Base-by-base conservation (phyloP, 83 land plant species). In the Thuja plicata region DNA sequence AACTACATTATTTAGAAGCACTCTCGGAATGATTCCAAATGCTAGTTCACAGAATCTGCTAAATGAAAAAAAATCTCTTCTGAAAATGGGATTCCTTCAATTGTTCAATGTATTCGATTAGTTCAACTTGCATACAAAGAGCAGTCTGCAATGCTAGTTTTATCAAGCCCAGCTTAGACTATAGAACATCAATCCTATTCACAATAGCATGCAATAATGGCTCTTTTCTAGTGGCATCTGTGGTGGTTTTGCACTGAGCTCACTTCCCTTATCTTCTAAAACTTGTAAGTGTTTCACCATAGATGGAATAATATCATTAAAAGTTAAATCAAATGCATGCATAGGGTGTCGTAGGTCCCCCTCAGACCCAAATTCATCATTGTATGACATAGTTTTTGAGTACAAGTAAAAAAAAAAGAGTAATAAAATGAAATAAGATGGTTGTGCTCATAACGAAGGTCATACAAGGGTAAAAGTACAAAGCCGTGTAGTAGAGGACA, bases 71-170 rank as follows among this genome's bases (percentile, higher is more conserved):
- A 70, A 87, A 87, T 87, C 34, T 87, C 35, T 78, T 87, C 43
- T 62, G 60, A 41, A 86, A 86, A 24, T 86, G 73, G 41, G 77
- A 11, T 12, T 86, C 87, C 90, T 95, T 94, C 88, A 94, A 93
- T 88, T 93, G 93, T 3, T 95, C 97, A 77, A 95, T 30, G 88
- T 91, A 92, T 32, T 93, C 94, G 6, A 94, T 6, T 62, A 95
- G 90, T 70, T 94, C 94, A 41, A 82, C 89, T 38, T 95, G 97
- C 70, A 52, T 86, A 11, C n/a, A 76, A 13, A 93, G 60, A 13
- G 92, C 74, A 7, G 93, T 93, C 87, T 92, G 93, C 86, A 95
- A 87, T 87, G 95, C 97, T 94, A 92, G 93, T 88, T 89, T 95
- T 50, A 94, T 91, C 86, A 89, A 87, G 12, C 52, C 46, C 78